Evolutionary conservation across 2,329 filamentous ascomycete species (phyloP).

Genomic region (Fusarium lateritium): DNA sequence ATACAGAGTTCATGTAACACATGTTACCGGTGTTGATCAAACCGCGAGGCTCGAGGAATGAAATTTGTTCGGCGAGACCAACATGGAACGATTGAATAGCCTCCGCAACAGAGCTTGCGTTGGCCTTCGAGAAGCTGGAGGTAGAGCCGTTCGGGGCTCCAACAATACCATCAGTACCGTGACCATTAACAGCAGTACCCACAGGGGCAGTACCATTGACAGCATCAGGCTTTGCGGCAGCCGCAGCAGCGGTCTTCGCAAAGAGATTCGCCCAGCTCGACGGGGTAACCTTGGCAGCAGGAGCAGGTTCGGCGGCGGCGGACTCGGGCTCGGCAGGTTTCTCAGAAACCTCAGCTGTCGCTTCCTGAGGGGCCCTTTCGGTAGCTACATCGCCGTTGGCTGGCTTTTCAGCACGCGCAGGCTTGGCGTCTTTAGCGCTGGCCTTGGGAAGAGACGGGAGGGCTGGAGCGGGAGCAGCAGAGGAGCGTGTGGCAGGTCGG

Average conservation of each 20-base stretch:
- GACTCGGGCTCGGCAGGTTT: slow-evolving; percentile 46
- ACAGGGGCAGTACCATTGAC: slow-evolving; percentile 49
- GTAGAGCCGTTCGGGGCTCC: slow-evolving; percentile 44
- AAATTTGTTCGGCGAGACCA: slow-evolving; percentile 74
- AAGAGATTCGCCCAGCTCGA: slow-evolving; percentile 61
- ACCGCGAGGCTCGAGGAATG: slow-evolving; percentile 92
- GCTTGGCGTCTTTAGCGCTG: slow-evolving; percentile 51
- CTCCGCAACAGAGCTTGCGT: slow-evolving; percentile 77
- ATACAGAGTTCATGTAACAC: slow-evolving; percentile 99
- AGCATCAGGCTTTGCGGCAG: slow-evolving; percentile 32
- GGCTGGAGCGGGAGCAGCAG: slow-evolving; percentile 60
- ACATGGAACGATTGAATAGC: slow-evolving; percentile 82
- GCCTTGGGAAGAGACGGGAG: slow-evolving; percentile 63
- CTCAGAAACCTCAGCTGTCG: slow-evolving; percentile 37
- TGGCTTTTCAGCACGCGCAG: slow-evolving; percentile 47
- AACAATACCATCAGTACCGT: slow-evolving; percentile 29
- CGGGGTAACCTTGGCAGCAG: slow-evolving; percentile 52
- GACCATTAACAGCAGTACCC: slow-evolving; percentile 46
- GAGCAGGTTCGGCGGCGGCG: slow-evolving; percentile 31
- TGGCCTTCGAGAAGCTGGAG: slow-evolving; percentile 61
- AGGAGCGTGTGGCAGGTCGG: slow-evolving; percentile 51
- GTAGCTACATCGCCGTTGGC: slow-evolving; percentile 38
- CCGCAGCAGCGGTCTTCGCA: slow-evolving; percentile 48
- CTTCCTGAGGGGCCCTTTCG: slow-evolving; percentile 31
- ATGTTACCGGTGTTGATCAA: slow-evolving; percentile 98